Evolutionary conservation across 2,329 filamentous ascomycete species (phyloP), one percentile per base, ranked within the genome.

Genomic region (Eurotiales sp.): DNA sequence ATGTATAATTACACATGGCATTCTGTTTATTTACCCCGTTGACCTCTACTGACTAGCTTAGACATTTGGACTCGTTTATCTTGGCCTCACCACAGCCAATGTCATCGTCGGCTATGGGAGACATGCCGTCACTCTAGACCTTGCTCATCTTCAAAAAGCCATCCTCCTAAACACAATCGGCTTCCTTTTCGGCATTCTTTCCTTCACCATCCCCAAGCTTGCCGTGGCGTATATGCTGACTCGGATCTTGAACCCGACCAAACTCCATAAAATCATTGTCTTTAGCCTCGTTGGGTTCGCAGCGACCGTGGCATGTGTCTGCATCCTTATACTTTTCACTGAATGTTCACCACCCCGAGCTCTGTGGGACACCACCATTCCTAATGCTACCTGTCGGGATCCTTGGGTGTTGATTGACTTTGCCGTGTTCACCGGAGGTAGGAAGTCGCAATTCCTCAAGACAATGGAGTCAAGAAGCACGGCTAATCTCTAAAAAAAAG

Each of bases 21-120:
- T 4, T 32, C 7, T 32, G 4, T 12, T 32, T 32, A 12, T 32
- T 14, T 32, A n/a, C n/a, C n/a, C n/a, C n/a, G 10, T 32, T 32
- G 10, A 12, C 29, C 10, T 12, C 29, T 50, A 11, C 41, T 45
- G 5, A 51, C 11, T 8, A 15, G 11, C 14, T 22, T 17, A 72
- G 72, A 44, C 69, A 3, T 60, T 66, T 29, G 63, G 65, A 4
- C 63, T 71, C 56, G 48, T 59, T 36, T 70, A 68, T 19, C 64
- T 71, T 1, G 65, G 52, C 7, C 52, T 73, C 7, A 59, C 65
- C 11, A 61, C 65, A 7, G 57, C 64, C 10, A 68, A 68, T 30
- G 68, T 75, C 11, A 43, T 53, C 0, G 54, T 62, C 14, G 74
- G 74, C 8, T 71, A 68, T 46, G 73, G 74, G 1, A 60, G 62